Evolutionary conservation across 2,329 filamentous ascomycete genomes (phyloP), one percentile per base, ranked within the genome.

Genomic region (Sclerotinia spermophila): DNA sequence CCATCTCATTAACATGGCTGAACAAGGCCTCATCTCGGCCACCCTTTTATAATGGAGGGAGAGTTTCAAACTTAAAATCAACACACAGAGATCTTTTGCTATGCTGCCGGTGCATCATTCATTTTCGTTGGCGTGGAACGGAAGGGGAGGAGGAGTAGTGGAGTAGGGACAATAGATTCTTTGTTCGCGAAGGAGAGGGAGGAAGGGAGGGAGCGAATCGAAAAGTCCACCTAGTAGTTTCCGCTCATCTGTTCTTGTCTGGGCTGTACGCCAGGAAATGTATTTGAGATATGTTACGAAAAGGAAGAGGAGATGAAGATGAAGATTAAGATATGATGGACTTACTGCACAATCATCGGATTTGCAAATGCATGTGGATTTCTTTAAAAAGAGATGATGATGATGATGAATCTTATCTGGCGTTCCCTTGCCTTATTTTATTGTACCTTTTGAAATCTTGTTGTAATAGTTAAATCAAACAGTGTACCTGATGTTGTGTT

Each of bases 111-210:
- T 48, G 30, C 56, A 68, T 42, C 40, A 61, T 62, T 68, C 56
- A 51, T 61, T 68, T 68, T 59, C 40, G 59, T 68, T 60, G 53
- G n/a, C n/a, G n/a, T n/a, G n/a, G 30, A 60, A 60, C 45, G 30
- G 53, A 45, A 65, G 61, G 66, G 51, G 27, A 38, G 55, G 38
- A 19, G 53, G 30, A 64, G 44, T 38, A 35, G 61, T 13, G 61
- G 30, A 24, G 33, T 27, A 24, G 45, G 45, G 33, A n/a, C 19
- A 53, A 53, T 66, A 53, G 62, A 53, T 45, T 66, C 48, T 48
- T 53, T 53, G 45, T 40, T 30, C 35, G 35, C 17, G n/a, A 19
- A 30, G 53, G 53, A 35, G 60, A 60, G 48, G 64, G 35, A 30
- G 48, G 15, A 24, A 67, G 27, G 35, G 35, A 55, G 35, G 48